These are phyloP conservation scores for Scenedesmus sp. DNA, from an alignment of 163 green algal species.

Conservation along the genomic window DNA sequence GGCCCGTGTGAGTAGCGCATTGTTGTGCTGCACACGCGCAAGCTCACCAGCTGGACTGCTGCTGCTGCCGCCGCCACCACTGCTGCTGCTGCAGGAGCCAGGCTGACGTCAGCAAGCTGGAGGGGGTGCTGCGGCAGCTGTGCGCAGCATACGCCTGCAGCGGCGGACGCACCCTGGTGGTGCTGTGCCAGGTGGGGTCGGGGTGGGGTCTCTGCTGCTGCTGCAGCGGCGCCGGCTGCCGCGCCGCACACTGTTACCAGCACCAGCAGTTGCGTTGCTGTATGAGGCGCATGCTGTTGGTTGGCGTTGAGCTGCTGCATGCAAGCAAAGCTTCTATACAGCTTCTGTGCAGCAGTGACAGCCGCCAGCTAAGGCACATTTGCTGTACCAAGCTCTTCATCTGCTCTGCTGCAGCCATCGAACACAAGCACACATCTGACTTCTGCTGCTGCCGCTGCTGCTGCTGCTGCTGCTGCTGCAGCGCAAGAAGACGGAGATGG, in stretches of 20 bases:
- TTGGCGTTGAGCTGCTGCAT: not conserved
- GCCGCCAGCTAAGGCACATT: not conserved
- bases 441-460: not conserved
- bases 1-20: no score
- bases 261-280: no score
- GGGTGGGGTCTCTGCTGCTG: not conserved
- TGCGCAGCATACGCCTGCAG: conserved; percentile 28
- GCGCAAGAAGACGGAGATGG: conserved; percentile 44
- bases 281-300: not conserved
- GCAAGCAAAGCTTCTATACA: not conserved
- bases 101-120: conserved; percentile 28
- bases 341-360: not conserved
- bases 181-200: conserved; percentile 29
- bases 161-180: conserved; percentile 32
- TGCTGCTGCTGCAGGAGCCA: not conserved
- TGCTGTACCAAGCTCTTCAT: not conserved
- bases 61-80: no score
- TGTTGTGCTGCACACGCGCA: no score
- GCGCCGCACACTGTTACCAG: not conserved
- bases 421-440: not conserved
- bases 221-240: not conserved
- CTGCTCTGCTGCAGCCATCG: not conserved
- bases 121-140: conserved; percentile 36
- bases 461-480: conserved; percentile 1
- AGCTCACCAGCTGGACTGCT: no score